phyloP scores from a whole-genome alignment of 768 basidiomycete species.

The Pleurotus ostreatus region DNA sequence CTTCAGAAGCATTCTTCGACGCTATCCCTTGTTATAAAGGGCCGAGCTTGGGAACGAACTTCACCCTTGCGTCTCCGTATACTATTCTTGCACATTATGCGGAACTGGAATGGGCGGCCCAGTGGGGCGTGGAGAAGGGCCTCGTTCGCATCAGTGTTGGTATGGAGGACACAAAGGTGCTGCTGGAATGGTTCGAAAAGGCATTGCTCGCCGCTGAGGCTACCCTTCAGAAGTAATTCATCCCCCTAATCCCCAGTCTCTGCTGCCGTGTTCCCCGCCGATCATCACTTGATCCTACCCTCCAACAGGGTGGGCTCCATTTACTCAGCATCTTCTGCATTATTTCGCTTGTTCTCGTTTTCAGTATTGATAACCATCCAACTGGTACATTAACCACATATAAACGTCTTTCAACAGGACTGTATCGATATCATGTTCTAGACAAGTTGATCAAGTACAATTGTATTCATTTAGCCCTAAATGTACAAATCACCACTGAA shows the following conservation, averaged over 20 bases:
- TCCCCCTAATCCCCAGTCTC: not conserved
- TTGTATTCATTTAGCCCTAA: no score
- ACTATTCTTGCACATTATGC: slow-evolving; percentile 70
- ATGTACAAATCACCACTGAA: no score
- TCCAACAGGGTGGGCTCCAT: not conserved
- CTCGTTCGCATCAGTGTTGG: slow-evolving; percentile 72
- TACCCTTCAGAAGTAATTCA: not conserved
- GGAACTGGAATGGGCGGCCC: slow-evolving; percentile 71
- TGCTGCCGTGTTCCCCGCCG: not conserved
- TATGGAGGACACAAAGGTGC: slow-evolving; percentile 48
- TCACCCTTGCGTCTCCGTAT: slow-evolving; percentile 75
- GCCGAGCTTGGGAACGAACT: slow-evolving; percentile 72
- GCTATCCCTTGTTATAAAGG: slow-evolving; percentile 66
- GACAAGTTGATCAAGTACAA: no score
- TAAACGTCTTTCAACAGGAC: not conserved
- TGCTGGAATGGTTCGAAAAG: slow-evolving; percentile 43
- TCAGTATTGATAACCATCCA: not conserved
- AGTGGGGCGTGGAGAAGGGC: slow-evolving; percentile 59
- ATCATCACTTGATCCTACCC: not conserved
- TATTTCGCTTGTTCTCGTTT: not conserved
- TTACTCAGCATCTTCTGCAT: not conserved
- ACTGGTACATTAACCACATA: slow-evolving; percentile 1
- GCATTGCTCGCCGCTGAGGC: slow-evolving; percentile 58
- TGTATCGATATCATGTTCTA: not conserved
- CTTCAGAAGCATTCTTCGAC: slow-evolving; percentile 65